Evolutionary conservation across 2,329 filamentous ascomycete species (phyloP).

Genomic region (Chaetomium strumarium): DNA sequence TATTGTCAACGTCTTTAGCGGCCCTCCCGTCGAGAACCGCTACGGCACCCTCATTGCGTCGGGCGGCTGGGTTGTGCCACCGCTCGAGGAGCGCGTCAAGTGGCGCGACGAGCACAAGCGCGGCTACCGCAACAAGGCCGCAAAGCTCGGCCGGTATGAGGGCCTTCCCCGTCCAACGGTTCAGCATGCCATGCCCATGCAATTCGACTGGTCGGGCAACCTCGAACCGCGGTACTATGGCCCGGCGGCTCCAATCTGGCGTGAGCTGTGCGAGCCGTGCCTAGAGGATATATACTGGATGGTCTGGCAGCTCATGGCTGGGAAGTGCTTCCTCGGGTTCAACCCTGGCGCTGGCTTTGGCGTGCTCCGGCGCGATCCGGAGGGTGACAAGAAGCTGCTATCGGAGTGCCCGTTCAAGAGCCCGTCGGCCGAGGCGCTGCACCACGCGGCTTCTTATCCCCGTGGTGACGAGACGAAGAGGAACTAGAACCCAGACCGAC

Average conservation of each 20-base stretch:
- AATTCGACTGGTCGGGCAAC: constrained; percentile 11
- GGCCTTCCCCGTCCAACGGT: not conserved
- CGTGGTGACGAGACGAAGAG: not conserved
- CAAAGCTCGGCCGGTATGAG: constrained; percentile 5
- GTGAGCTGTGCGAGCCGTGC: constrained; percentile 20
- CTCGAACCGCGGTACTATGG: constrained; percentile 15
- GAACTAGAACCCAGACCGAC: not conserved
- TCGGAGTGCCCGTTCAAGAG: constrained; percentile 16
- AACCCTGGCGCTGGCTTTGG: constrained; percentile 18
- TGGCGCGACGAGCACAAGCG: constrained; percentile 6
- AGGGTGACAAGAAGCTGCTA: constrained; percentile 6
- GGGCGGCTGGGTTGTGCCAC: constrained; percentile 26
- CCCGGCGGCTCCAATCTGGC: constrained; percentile 20
- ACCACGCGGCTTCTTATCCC: constrained; percentile 10
- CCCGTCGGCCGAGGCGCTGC: constrained; percentile 15
- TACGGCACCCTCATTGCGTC: constrained; percentile 15
- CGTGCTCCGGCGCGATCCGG: not conserved
- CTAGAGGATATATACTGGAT: constrained; percentile 26
- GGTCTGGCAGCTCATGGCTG: constrained; percentile 22
- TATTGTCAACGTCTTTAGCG: constrained; percentile 17
- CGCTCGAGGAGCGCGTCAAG: constrained; percentile 19
- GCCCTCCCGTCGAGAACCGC: constrained; percentile 12
- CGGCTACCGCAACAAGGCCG: constrained; percentile 10
- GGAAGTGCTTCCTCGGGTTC: constrained; percentile 21
- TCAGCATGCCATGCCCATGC: constrained; percentile 10